Base-by-base conservation (phyloP, 257 asterid species). In the Ilex aquifolium region DNA sequence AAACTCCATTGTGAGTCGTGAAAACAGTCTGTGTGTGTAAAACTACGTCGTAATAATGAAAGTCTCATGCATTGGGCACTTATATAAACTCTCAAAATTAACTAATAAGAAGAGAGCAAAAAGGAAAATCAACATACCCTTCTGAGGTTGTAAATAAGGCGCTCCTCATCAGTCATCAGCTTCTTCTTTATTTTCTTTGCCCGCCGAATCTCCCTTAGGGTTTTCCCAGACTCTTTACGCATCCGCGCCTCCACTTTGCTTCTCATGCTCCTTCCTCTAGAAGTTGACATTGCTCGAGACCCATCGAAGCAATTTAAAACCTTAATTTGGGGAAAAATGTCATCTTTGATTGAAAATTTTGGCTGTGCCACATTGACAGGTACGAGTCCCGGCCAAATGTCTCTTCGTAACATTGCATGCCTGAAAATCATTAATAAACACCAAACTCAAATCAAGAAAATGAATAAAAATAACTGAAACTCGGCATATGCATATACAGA, bases 151-250 rank as follows among this genome's bases (percentile, higher is more conserved):
- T 82, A 86, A 57, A 90, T 75, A 50, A 93, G 85, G 55, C 95
- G 86, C 69, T 86, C 95, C 74, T 86, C 95, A 46, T 85, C 96
- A 13, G 97, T 93, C 97, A 93, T 93, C 80, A 93, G 68, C 60
- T 83, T 86, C 84, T 76, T 79, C 65, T 69, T 69, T 73, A 85
- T 61, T 63, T 85, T 87, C 66, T 79, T 80, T 3, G 99, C 95
- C 79, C 97, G 80, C 27, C 99, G 83, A 56, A 83, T 76, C 76
- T 93, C 99, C 72, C 95, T 83, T 30, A 84, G 77, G 56, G 86
- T 79, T 73, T 90, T 93, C 31, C 93, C 89, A 13, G 96, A 82
- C 79, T 93, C 99, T 69, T 87, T 83, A 21, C 71, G 79, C 87
- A 84, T 82, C 62, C 91, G 77, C n/a, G 51, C 70, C 87, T 91